A percentile compares a stretch with the other conserved stretches of the same genome.
These are phyloP conservation scores for Dentipellis fragilis DNA, from an alignment of 768 basidiomycete genomes.

Conservation along the genomic window DNA sequence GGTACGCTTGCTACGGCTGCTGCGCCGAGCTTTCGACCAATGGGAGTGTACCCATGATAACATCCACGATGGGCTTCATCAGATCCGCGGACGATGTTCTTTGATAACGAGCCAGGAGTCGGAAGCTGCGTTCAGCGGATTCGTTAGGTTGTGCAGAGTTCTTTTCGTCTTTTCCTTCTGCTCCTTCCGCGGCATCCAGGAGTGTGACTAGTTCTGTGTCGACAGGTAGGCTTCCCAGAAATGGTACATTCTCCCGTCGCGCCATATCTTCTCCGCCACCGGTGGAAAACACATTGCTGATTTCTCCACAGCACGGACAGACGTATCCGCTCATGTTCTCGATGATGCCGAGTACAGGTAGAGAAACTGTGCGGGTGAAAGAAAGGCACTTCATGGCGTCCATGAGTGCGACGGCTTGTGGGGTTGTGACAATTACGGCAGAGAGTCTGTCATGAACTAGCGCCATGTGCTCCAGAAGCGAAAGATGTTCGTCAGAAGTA, in stretches of 20 bases:
- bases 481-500: conserved; percentile 97
- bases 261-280: conserved; percentile 92
- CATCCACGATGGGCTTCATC: conserved; percentile 49
- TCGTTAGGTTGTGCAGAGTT: conserved; percentile 11
- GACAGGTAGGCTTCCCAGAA: conserved; percentile 85
- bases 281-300: conserved; percentile 90
- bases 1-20: no score
- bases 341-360: conserved; percentile 85
- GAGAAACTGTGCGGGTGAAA: conserved; percentile 79
- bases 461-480: conserved; percentile 86
- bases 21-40: neutral
- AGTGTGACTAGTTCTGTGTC: conserved; percentile 85
- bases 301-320: conserved; percentile 93
- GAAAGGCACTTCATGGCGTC: conserved; percentile 96
- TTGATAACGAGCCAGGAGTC: conserved; percentile 50
- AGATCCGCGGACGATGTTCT: conserved; percentile 60
- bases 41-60: conserved; percentile 26
- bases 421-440: conserved; percentile 91
- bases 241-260: conserved; percentile 55
- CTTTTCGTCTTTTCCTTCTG: conserved; percentile 4
- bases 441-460: conserved; percentile 71
- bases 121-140: conserved; percentile 28
- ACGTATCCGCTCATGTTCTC: conserved; percentile 99
- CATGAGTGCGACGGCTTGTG: conserved; percentile 91
- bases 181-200: conserved; percentile 56